Conservation (phyloP, 2,329 filamentous ascomycete species). For the Paradendryphiella salina region DNA sequence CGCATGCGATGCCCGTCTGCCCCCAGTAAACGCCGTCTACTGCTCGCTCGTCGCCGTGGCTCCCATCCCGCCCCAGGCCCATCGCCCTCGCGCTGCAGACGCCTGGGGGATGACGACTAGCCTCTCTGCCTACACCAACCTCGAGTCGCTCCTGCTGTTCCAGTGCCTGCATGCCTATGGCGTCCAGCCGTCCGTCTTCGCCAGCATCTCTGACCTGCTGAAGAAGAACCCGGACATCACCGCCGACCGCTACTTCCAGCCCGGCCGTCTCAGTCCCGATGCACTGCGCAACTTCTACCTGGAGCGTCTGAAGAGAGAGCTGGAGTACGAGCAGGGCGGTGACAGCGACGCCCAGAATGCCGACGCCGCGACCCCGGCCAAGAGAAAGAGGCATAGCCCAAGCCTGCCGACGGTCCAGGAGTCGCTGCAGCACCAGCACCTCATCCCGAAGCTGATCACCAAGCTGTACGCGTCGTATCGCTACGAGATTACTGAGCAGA, state of each 20-base stretch:
- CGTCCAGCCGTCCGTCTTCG: constrained; percentile 67
- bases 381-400: constrained; percentile 70
- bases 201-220: constrained; percentile 72
- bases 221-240: constrained; percentile 73
- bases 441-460: constrained; percentile 70
- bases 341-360: constrained; percentile 49
- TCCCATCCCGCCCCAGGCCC: constrained; percentile 36
- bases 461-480: constrained; percentile 76
- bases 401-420: constrained; percentile 67
- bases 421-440: constrained; percentile 65
- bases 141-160: constrained; percentile 85
- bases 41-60: constrained; percentile 40
- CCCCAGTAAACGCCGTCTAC: constrained; percentile 29
- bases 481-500: constrained; percentile 67
- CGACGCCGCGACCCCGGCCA: constrained; percentile 57
- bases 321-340: constrained; percentile 55
- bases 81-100: constrained; percentile 37
- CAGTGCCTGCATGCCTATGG: constrained; percentile 74
- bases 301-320: constrained; percentile 73
- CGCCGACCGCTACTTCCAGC: constrained; percentile 71
- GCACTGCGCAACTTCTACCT: constrained; percentile 79
- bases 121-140: constrained; percentile 72
- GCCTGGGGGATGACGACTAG: constrained; percentile 60
- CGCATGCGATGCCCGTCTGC: constrained; percentile 31
- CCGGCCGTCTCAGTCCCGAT: constrained; percentile 72